Conservation (phyloP, 225 moss, liverwort and hornwort genomes). For the Takakia lepidozioides region DNA sequence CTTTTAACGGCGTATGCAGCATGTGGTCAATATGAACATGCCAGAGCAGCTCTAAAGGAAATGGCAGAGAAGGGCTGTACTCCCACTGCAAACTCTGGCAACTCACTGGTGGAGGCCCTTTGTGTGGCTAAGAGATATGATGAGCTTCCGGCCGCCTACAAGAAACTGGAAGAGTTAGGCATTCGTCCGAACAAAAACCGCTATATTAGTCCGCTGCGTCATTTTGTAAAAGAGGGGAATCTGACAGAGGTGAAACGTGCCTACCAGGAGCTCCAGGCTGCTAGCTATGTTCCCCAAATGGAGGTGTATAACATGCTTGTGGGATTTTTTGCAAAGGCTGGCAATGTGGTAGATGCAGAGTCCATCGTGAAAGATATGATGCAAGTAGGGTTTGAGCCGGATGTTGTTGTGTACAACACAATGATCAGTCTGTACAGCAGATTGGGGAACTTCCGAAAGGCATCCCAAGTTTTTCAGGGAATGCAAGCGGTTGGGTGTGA, state of each 20-base stretch:
- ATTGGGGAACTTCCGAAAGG: constrained; percentile 29
- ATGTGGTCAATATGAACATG: constrained; percentile 17
- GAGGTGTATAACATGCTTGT: constrained; percentile 27
- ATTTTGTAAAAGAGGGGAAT: constrained; percentile 21
- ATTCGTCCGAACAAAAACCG: constrained; percentile 23
- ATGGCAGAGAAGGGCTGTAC: constrained; percentile 22
- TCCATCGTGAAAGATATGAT: constrained; percentile 27
- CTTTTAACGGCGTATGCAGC: constrained; percentile 26
- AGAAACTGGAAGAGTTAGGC: constrained; percentile 12
- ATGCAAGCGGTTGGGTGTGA: constrained; percentile 37
- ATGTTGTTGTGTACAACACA: constrained; percentile 41
- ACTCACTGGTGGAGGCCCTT: constrained; percentile 18
- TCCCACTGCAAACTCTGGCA: constrained; percentile 8
- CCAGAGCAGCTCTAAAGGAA: constrained; percentile 14
- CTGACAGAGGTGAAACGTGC: constrained; percentile 25
- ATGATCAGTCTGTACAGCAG: constrained; percentile 42
- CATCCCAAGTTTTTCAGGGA: constrained; percentile 40
- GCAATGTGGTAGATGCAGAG: constrained; percentile 41
- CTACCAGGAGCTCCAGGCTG: constrained; percentile 25
- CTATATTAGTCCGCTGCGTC: constrained; percentile 20
- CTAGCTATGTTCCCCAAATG: constrained; percentile 21
- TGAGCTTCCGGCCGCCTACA: constrained; percentile 19
- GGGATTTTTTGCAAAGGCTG: constrained; percentile 33
- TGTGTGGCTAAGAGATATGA: constrained; percentile 12
- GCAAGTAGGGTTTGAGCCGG: constrained; percentile 33